Percentiles rank a stretch among this genome's conserved stretches.
Conservation (phyloP, 2,329 filamentous ascomycete genomes). For the Ophiostoma sp. region DNA sequence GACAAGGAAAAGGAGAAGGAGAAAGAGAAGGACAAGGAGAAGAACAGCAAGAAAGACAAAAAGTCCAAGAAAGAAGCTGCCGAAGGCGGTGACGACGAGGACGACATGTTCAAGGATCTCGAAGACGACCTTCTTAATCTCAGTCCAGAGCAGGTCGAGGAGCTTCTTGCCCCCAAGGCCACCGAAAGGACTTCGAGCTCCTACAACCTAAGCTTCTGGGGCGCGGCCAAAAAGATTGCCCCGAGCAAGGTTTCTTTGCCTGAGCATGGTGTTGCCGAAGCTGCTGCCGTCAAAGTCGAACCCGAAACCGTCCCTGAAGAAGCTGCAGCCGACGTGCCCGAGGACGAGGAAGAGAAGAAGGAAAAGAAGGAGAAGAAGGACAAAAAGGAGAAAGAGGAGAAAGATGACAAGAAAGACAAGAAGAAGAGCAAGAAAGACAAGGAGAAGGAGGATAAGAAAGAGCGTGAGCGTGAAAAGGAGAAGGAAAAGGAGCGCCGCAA, state of each 20-base stretch:
- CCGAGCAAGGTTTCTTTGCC: constrained; percentile 38
- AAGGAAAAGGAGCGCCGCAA: background rate
- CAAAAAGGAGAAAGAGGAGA: background rate
- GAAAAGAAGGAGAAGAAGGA: constrained; percentile 6
- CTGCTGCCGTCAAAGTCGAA: background rate
- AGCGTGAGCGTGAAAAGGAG: constrained; percentile 11
- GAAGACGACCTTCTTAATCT: constrained; percentile 35
- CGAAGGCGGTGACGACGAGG: constrained; percentile 31
- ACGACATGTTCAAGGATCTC: constrained; percentile 31
- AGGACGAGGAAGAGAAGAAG: constrained; percentile 20
- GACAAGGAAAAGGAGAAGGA: constrained; percentile 25
- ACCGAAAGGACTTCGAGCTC: constrained; percentile 44
- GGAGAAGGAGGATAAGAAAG: background rate
- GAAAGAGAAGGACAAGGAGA: constrained; percentile 16
- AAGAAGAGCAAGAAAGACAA: background rate
- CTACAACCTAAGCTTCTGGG: constrained; percentile 46
- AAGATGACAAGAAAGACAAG: background rate
- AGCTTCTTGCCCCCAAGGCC: constrained; percentile 34
- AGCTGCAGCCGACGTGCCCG: background rate
- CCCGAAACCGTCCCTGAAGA: constrained; percentile 27
- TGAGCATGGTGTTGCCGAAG: constrained; percentile 21
- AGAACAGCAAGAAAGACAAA: constrained; percentile 22
- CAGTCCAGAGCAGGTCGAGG: constrained; percentile 41
- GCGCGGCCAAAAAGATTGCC: constrained; percentile 42
- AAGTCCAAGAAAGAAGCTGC: constrained; percentile 27